These are phyloP conservation scores for Juncus effusus DNA, from an alignment of 176 grass and related monocot species.

Conservation along the genomic window DNA sequence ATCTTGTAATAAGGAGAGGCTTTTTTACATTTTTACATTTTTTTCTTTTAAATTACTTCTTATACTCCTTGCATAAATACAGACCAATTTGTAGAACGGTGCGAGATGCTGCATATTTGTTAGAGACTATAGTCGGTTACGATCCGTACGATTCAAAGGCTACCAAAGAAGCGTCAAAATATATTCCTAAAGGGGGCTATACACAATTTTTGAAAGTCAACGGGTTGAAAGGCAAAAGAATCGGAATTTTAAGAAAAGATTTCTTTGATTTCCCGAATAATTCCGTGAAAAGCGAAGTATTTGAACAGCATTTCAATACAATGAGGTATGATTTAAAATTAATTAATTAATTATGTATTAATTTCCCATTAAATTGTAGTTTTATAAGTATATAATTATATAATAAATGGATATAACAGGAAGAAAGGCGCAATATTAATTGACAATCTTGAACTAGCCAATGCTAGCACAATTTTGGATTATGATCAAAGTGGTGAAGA, in stretches of 20 bases:
- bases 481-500: constrained; percentile 43
- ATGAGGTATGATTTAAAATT: constrained; percentile 40
- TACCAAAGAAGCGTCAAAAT: constrained; percentile 41
- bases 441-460: constrained; percentile 66
- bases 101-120: constrained; percentile 58
- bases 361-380: too few relatives aligned
- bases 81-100: constrained; percentile 70
- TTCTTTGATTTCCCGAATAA: constrained; percentile 44
- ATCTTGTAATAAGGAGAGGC: too few relatives aligned
- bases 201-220: constrained; percentile 49
- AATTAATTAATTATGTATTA: neutral
- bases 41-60: too few relatives aligned
- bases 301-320: constrained; percentile 49
- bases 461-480: constrained; percentile 47
- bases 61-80: neutral
- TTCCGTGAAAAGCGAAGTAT: constrained; percentile 44
- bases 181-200: constrained; percentile 68
- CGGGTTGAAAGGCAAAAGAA: constrained; percentile 57
- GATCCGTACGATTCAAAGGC: constrained; percentile 48
- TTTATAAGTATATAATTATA: neutral
- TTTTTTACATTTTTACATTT: too few relatives aligned
- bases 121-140: constrained; percentile 69
- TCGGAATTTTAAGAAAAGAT: constrained; percentile 56
- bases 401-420: constrained; percentile 11
- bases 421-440: constrained; percentile 55